Evolutionary conservation across 108 stramenopile genomes (phyloP), one percentile per base, ranked within the genome.

Genomic region (Skeletonema marinoi): DNA sequence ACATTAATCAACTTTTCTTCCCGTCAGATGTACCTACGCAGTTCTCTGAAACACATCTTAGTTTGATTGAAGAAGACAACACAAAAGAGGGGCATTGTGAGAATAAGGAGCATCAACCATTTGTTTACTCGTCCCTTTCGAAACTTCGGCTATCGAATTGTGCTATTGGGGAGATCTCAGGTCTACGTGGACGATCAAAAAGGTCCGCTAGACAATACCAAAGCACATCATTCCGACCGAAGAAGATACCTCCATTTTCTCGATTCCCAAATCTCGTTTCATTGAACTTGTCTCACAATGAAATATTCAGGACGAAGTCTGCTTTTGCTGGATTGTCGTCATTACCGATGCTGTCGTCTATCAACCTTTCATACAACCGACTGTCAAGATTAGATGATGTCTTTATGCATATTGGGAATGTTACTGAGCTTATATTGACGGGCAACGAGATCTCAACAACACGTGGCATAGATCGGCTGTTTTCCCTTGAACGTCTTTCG

Each of bases 291-390:
- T 86, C 90, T 30, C 80, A 87, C 56, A 95, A 95, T 76, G 81
- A 95, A 38, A 58, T 95, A 31, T 73, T 77, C 39, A 77, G 65
- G n/a, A 68, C 83, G 36, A 75, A 75, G 48, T 83, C 87, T 9
- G 89, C 82, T 16, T 64, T 93, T 8, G 81, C 86, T 11, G 92
- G 90, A 1, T 68, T 93, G 17, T 78, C 79, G 12, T 67, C 77
- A 14, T 46, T 87, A 50, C 70, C 78, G 17, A 17, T 78, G 7
- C 81, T 96, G 60, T 69, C 71, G 16, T 82, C 73, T 25, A 72
- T 96, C 21, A 87, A 96, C 74, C 70, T 93, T 51, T 86, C 87
- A 3, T 79, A 81, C 87, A 96, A 96, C 65, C 71, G 82, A 44
- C 39, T 96, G 12, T 66, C 65, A 35, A 70, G 66, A 13, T 65